These are phyloP conservation scores for Suillus subaureus DNA, from an alignment of 768 basidiomycete genomes.

Conservation along the genomic window DNA sequence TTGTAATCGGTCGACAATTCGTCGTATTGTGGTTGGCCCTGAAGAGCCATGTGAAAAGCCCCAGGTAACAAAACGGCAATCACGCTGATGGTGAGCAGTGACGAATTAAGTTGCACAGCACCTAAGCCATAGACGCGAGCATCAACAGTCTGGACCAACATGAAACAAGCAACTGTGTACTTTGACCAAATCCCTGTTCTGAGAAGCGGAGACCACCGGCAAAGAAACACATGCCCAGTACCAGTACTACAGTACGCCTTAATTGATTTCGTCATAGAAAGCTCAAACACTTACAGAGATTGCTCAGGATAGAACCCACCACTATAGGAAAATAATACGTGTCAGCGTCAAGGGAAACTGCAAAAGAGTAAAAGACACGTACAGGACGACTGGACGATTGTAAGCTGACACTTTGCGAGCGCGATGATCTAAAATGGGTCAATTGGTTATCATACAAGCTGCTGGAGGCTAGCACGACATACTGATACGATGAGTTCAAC, in stretches of 20 bases:
- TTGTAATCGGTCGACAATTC: slow-evolving; percentile 39
- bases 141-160: slow-evolving; percentile 1
- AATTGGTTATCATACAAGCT: background rate
- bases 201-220: slow-evolving; percentile 77
- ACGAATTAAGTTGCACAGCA: slow-evolving; percentile 73
- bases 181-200: slow-evolving; percentile 75
- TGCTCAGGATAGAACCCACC: slow-evolving; percentile 82
- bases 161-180: slow-evolving; percentile 40
- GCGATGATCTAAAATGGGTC: slow-evolving; percentile 67
- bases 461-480: slow-evolving; percentile 25
- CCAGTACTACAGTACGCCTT: slow-evolving; percentile 57
- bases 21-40: slow-evolving; percentile 19
- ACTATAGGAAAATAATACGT: slow-evolving; percentile 43
- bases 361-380: slow-evolving; percentile 5
- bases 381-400: slow-evolving; percentile 82
- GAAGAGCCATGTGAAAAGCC: slow-evolving; percentile 70
- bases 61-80: slow-evolving; percentile 78
- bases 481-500: slow-evolving; percentile 75
- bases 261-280: background rate
- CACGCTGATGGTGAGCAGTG: slow-evolving; percentile 74
- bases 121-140: slow-evolving; percentile 39
- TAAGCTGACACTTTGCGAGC: slow-evolving; percentile 75
- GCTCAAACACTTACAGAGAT: slow-evolving; percentile 51
- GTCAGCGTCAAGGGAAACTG: background rate
- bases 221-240: slow-evolving; percentile 87